A percentile compares a stretch with the other conserved stretches of the same genome.
Conservation (phyloP, 495 filamentous ascomycete species). For the Penicillium simplicissimum region DNA sequence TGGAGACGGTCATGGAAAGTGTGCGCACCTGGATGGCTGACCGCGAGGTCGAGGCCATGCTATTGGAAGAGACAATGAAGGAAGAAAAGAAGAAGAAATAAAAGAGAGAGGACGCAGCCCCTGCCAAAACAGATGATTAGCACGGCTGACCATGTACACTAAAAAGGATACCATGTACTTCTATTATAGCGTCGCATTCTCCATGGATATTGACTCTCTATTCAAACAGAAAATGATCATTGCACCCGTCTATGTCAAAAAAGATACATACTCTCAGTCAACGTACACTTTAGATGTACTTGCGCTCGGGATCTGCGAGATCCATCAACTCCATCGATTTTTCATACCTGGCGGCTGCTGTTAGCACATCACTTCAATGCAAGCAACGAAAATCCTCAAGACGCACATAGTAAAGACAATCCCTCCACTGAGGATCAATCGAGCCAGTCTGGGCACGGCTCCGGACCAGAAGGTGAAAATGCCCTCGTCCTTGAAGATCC, state of each 20-base stretch:
- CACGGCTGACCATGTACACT: conserved; percentile 11
- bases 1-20: conserved; percentile 80
- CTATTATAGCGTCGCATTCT: conserved; percentile 14
- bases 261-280: not conserved
- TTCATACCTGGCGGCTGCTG: conserved; percentile 66
- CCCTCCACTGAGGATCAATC: conserved; percentile 86
- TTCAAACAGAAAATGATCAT: conserved; percentile 62
- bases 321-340: conserved; percentile 92
- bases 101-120: not conserved
- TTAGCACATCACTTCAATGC: conserved; percentile 11
- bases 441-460: conserved; percentile 78
- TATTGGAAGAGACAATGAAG: conserved; percentile 48
- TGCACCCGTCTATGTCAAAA: conserved; percentile 27
- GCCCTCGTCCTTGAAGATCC: conserved; percentile 88
- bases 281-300: conserved; percentile 65
- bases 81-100: conserved; percentile 10
- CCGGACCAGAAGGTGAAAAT: conserved; percentile 92
- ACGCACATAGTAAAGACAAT: conserved; percentile 95
- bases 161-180: conserved; percentile 26
- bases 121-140: not conserved
- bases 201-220: conserved; percentile 6
- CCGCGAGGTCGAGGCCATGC: conserved; percentile 70
- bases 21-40: conserved; percentile 77
- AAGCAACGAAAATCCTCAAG: not conserved
- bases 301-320: conserved; percentile 75